Evolutionary conservation across 2,329 filamentous ascomycete genomes (phyloP), one percentile per base, ranked within the genome.

Genomic region (Biscogniauxia sp.): DNA sequence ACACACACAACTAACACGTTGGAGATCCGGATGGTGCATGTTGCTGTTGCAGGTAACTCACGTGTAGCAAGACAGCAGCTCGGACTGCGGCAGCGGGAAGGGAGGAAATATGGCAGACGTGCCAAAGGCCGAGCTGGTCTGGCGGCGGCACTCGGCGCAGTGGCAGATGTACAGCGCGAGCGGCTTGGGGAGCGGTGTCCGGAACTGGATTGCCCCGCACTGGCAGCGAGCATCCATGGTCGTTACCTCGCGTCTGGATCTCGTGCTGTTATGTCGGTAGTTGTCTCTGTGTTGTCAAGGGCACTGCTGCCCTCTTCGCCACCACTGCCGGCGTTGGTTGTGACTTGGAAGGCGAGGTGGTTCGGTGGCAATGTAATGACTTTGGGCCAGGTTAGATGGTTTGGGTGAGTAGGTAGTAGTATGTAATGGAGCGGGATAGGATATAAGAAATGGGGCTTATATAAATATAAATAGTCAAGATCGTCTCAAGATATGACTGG

Each of bases 161-260:
- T 91, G 89, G 75, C 88, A 91, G 70, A 90, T 85, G 73, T 88
- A 91, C 55, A 90, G 76, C n/a, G 82, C 83, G 51, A 89, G 75
- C 0, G 88, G 88, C 60, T 82, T 78, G 3, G 79, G 73, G 0
- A 82, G 75, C 0, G 88, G 86, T 28, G 87, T 89, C 63, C 78
- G 83, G 78, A 91, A 91, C 45, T 72, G 69, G 57, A 90, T 80
- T 17, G 81, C 75, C 56, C 86, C 85, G 77, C 89, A 92, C 72
- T 90, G 86, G 71, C 88, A 90, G 56, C 77, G 76, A 26, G 79
- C 84, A 58, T 88, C 80, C 85, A 88, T 88, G 53, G 23, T 68
- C 11, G 28, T 17, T 45, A 13, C 5, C 23, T 23, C 5, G 23
- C 23, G 23, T 23, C 23, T 23, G 23, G 23, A 23, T 23, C 23